These are phyloP conservation scores for Eleusine coracana DNA, from an alignment of 176 grass and related monocot genomes.

Conservation along the genomic window DNA sequence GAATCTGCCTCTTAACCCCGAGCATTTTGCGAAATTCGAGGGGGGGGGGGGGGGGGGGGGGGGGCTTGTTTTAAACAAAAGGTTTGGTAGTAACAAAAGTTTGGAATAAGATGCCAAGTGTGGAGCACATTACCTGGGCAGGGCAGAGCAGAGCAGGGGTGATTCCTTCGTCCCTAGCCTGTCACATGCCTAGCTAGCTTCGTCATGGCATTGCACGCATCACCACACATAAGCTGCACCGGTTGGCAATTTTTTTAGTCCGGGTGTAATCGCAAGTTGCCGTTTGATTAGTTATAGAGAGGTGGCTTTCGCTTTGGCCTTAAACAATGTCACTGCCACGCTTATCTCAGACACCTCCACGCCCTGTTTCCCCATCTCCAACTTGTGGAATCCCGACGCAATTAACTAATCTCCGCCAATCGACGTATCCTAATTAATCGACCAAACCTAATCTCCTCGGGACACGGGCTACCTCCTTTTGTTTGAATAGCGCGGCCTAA, in stretches of 20 bases:
- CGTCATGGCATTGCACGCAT: constrained; percentile 35
- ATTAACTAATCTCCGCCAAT: constrained; percentile 33
- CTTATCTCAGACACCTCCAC: constrained; percentile 68
- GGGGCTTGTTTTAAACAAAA: constrained; percentile 1
- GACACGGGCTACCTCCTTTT: constrained; percentile 16
- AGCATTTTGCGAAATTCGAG: neutral
- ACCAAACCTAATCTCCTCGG: constrained; percentile 51
- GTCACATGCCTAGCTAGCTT: constrained; percentile 1
- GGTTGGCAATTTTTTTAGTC: neutral
- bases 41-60: too few relatives aligned
- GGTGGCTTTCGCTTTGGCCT: constrained; percentile 29
- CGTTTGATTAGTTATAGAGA: constrained; percentile 21
- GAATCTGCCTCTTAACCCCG: neutral
- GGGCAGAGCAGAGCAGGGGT: neutral
- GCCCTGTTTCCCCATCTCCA: constrained; percentile 82
- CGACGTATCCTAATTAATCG: neutral
- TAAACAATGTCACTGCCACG: constrained; percentile 46
- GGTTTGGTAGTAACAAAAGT: neutral
- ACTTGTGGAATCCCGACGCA: constrained; percentile 52
- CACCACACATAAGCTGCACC: constrained; percentile 20
- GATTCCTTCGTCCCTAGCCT: constrained; percentile 63
- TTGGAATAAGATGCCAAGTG: constrained; percentile 44
- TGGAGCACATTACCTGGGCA: neutral
- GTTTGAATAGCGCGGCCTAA: neutral
- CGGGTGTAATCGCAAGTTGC: neutral